phyloP scores from a whole-genome alignment of 257 asterid species.

The Rehmannia glutinosa region DNA sequence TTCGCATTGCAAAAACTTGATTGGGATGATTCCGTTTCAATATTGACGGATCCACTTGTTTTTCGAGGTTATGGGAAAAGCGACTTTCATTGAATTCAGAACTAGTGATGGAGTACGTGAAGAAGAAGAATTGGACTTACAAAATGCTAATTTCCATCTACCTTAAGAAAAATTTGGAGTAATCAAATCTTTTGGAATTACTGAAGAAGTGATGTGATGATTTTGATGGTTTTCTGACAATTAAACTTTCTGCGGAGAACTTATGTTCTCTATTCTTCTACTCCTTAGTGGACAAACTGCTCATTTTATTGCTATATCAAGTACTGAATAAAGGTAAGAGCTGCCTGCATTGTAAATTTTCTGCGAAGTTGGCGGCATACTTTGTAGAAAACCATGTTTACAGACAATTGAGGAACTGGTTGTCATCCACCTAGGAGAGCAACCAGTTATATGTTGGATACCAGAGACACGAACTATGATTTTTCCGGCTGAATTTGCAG shows the following conservation, averaged over 20 bases:
- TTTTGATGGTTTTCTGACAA: not conserved
- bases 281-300: not conserved
- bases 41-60: slow-evolving; percentile 60
- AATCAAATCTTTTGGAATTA: slow-evolving; percentile 90
- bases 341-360: not conserved
- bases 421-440: too few relatives aligned
- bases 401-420: too few relatives aligned
- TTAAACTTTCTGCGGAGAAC: slow-evolving; percentile 2
- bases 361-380: not conserved
- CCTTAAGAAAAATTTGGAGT: slow-evolving; percentile 62
- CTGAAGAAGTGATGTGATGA: slow-evolving; percentile 28
- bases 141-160: slow-evolving; percentile 50
- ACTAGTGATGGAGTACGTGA: slow-evolving; percentile 44
- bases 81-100: slow-evolving; percentile 77
- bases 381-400: too few relatives aligned
- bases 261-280: not conserved
- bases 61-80: slow-evolving; percentile 91
- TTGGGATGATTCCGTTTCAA: slow-evolving; percentile 29
- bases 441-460: too few relatives aligned
- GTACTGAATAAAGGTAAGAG: not conserved
- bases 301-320: not conserved
- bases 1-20: slow-evolving; percentile 51
- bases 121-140: slow-evolving; percentile 53
- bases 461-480: too few relatives aligned
- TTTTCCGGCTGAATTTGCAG: too few relatives aligned